Base-by-base conservation (phyloP, 2,329 filamentous ascomycete species). In the Talaromyces verruculosus region DNA sequence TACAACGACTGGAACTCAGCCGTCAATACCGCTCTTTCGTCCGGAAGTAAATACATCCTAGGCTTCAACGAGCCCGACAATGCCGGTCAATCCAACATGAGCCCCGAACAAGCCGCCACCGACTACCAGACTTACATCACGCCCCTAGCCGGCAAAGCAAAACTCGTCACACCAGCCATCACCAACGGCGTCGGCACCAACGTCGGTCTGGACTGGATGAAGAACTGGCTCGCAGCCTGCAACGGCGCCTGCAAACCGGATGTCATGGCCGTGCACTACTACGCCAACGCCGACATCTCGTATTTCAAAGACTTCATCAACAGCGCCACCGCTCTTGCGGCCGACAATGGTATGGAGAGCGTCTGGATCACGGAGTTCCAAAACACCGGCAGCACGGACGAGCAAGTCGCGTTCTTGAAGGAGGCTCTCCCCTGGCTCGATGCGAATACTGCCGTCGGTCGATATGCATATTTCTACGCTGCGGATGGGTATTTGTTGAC, bases 21-120 rank as follows among this genome's bases (percentile, higher is more conserved):
- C 59, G 74, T 79, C 64, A 69, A 76, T 39, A 72, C 71, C 7
- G 72, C 74, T 25, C 73, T 81, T 10, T 70, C 72, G 35, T 73
- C 73, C 47, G 78, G 77, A 59, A 74, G 72, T 68, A 71, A 68
- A 30, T 76, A 80, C 67, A 72, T 81, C 39, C 69, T 83, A 55
- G 77, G 76, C 41, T 82, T 83, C 76, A 83, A 83, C 72, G 81
- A 83, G 69, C 81, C 81, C 30, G 81, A 83, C 69, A 72, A 74
- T 10, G 10, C 67, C 63, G 68, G 68, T 2, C 80, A 82, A 70
- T 72, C 80, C 57, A 71, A 72, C 69, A 78, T 82, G 71, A 69
- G 72, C 45, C 74, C 78, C 19, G 39, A 69, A 8, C 74, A 76
- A 6, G 80, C 80, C 35, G 80, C 76, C 35, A 49, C 64, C 17